Conservation (phyloP, 441 rosid genomes). For the Eutrema salsugineum region DNA sequence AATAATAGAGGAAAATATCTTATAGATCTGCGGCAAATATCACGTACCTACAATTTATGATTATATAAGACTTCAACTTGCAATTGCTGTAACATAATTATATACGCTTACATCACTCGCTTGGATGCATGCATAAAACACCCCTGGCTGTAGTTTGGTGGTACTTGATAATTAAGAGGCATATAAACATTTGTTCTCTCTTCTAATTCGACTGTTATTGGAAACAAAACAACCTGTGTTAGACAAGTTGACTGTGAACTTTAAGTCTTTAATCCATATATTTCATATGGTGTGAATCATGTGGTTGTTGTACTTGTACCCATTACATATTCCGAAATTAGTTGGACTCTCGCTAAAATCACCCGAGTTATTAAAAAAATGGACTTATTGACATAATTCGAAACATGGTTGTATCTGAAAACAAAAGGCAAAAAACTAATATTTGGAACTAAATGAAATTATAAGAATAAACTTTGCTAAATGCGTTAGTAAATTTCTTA, state of each 20-base stretch:
- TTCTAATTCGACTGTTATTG: too few relatives aligned
- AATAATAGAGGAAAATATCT: not conserved
- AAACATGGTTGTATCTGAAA: not conserved
- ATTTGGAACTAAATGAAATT: too few relatives aligned
- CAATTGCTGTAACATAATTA: not conserved
- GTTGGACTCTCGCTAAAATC: too few relatives aligned
- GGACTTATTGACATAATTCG: not conserved
- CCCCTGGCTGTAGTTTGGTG: not conserved
- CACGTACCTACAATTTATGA: not conserved
- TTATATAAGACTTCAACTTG: conserved; percentile 2
- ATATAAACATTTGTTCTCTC: not conserved
- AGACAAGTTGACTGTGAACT: too few relatives aligned
- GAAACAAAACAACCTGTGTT: too few relatives aligned
- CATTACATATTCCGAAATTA: too few relatives aligned
- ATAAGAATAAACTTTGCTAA: too few relatives aligned
- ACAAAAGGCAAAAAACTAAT: not conserved
- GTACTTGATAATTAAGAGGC: not conserved
- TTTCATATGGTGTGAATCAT: too few relatives aligned
- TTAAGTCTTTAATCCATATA: too few relatives aligned
- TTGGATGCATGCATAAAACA: not conserved
- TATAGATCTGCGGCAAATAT: conserved; percentile 7
- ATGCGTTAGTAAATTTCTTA: not conserved
- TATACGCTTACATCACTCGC: not conserved
- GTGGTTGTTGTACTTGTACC: too few relatives aligned
- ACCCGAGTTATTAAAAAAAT: too few relatives aligned